phyloP scores from a whole-genome alignment of 345 rosid genomes.

The Barbarea vulgaris region DNA sequence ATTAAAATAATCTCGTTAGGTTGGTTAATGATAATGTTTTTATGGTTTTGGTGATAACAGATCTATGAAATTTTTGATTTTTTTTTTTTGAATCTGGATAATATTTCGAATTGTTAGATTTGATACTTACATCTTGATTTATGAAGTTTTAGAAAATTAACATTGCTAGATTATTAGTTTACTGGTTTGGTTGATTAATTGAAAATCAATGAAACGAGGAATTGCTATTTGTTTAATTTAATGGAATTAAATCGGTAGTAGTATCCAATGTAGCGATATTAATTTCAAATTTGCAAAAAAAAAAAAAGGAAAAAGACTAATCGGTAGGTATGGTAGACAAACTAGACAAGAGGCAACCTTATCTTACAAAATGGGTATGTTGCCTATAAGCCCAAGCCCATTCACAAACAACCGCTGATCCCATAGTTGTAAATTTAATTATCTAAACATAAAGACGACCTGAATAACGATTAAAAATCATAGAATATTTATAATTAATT shows the following conservation, averaged over 20 bases:
- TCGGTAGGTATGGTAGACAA: no score
- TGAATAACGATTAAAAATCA: no score
- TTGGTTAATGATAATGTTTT: neutral
- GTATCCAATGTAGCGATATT: no score
- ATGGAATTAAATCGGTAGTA: neutral
- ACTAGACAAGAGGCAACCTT: neutral
- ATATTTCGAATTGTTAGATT: neutral
- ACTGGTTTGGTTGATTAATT: neutral
- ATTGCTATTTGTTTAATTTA: neutral
- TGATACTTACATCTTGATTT: neutral
- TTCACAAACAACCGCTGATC: neutral
- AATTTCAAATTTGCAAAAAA: no score
- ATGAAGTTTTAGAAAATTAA: neutral
- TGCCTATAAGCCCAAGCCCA: neutral
- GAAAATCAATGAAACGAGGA: neutral
- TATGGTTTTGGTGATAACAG: neutral
- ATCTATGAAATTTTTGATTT: neutral
- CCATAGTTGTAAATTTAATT: neutral
- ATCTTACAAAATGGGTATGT: neutral
- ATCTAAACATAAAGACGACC: no score
- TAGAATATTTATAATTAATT: no score
- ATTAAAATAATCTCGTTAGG: neutral
- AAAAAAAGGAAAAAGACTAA: no score
- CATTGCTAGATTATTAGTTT: neutral
- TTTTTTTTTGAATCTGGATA: neutral